Conservation (phyloP, 257 asterid genomes). For the Plantago major region DNA sequence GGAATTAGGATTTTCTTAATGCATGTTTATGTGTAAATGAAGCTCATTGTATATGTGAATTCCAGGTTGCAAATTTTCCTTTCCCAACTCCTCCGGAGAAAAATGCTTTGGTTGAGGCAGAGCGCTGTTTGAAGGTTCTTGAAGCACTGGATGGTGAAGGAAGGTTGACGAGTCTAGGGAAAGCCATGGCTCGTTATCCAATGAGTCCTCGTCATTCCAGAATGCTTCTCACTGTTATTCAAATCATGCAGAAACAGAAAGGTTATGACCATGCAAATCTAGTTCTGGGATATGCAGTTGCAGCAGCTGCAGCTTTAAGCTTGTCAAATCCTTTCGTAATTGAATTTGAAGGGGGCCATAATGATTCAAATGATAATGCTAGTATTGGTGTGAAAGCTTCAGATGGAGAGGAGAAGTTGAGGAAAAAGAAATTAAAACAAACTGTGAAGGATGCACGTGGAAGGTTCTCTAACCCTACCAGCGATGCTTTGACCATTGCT, state of each 20-base stretch:
- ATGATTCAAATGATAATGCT: slow-evolving; percentile 29
- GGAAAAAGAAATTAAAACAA: slow-evolving; percentile 69
- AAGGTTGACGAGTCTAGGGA: slow-evolving; percentile 70
- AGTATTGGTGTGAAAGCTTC: slow-evolving; percentile 25
- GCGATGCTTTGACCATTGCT: slow-evolving; percentile 73
- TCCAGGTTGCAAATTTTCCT: slow-evolving; percentile 87
- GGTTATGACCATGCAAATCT: slow-evolving; percentile 43
- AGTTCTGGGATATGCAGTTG: slow-evolving; percentile 79
- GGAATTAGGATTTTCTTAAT: slow-evolving; percentile 2
- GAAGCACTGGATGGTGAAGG: slow-evolving; percentile 84
- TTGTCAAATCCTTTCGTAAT: slow-evolving; percentile 60
- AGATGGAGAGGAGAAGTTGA: slow-evolving; percentile 43
- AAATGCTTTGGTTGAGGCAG: slow-evolving; percentile 74
- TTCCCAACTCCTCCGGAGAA: slow-evolving; percentile 91
- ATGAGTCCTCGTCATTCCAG: slow-evolving; percentile 98
- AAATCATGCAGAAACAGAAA: slow-evolving; percentile 47
- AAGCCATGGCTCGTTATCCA: slow-evolving; percentile 92
- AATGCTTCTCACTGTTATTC: slow-evolving; percentile 92
- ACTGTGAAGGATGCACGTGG: slow-evolving; percentile 49
- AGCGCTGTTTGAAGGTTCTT: slow-evolving; percentile 73
- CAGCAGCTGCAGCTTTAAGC: slow-evolving; percentile 91
- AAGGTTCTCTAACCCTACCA: slow-evolving; percentile 61
- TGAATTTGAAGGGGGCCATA: slow-evolving; percentile 36
- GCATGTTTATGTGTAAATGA: background rate
- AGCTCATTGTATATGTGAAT: slow-evolving; percentile 4